Evolutionary conservation across 164 flowering plant genomes (phyloP), one percentile per base, ranked within the genome.

Genomic region (Pachysandra terminalis): DNA sequence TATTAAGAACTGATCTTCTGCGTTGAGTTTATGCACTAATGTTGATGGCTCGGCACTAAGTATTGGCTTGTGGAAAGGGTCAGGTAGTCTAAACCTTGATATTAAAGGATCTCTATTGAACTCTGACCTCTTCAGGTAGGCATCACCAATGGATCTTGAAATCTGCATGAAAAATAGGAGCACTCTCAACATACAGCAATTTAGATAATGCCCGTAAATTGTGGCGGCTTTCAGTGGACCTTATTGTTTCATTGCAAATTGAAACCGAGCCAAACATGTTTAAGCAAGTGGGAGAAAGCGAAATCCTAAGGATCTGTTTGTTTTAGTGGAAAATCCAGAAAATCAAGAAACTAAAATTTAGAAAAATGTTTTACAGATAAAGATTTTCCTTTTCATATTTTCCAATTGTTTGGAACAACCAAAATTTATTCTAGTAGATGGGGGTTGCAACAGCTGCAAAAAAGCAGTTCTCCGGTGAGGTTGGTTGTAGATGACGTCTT

Each of bases 121-220:
- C 75, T 91, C 96, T 59, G 86, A 37, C 63, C 68, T 87, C 81
- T 93, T 93, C 72, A 93, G 65, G 77, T 93, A 91, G 1, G 93
- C 98, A 86, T 93, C 98, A 23, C 98, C 98, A 45, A 93, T 85
- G 68, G 97, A 89, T 78, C 98, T 87, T 24, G 98, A 93, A 66
- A 93, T 74, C 98, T 92, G 86, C 73, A 71, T 48, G 60, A 27
- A 32, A 35, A 37, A 59, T 22, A 10, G 16, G 40, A n/a, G n/a
- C n/a, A n/a, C n/a, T n/a, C 22, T 37, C 10, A n/a, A 48, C 54
- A n/a, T 10, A 32, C 19, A 15, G 1, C 2, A 15, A 5, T 45
- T 45, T 10, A 15, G 51, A 32, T 32, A 7, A 3, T 32, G 37
- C 37, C 37, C 7, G 3, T 32, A 32, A 32, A 3, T 7, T 32